Conservation (phyloP, 192 early-diverging fungal species). For the Powellomyces hirtus region DNA sequence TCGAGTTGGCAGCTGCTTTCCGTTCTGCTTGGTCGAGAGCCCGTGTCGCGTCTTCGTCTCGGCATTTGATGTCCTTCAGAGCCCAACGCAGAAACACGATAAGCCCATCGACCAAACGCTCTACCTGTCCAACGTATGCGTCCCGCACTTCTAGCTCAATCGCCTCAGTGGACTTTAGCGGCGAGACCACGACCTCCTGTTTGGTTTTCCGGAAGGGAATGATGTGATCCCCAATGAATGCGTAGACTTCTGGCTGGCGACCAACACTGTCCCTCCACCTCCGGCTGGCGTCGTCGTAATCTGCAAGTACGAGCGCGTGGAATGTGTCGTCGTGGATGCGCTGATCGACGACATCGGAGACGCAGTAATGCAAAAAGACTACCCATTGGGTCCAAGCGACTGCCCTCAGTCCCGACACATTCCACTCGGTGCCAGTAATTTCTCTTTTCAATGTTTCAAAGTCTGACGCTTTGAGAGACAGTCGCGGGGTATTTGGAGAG, state of each 20-base stretch:
- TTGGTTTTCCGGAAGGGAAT: slow-evolving; percentile 11
- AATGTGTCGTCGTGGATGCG: slow-evolving; percentile 1
- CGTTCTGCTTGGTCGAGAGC: slow-evolving; percentile 10
- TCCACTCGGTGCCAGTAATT: slow-evolving; percentile 2
- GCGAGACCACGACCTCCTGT: not conserved
- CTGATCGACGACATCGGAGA: not conserved
- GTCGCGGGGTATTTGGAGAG: not conserved
- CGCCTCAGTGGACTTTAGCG: not conserved
- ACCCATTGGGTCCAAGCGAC: slow-evolving; percentile 21
- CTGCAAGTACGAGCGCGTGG: not conserved
- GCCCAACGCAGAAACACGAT: slow-evolving; percentile 8
- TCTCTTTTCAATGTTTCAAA: not conserved
- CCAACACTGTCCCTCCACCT: slow-evolving; percentile 19
- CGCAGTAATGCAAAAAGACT: slow-evolving; percentile 2
- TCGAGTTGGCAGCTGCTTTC: not conserved
- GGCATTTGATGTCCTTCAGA: slow-evolving; percentile 23
- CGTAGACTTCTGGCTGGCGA: not conserved
- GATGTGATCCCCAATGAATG: slow-evolving; percentile 10
- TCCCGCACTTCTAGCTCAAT: slow-evolving; percentile 16
- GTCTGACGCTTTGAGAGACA: not conserved
- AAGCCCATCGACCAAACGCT: slow-evolving; percentile 7
- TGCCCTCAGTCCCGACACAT: slow-evolving; percentile 1
- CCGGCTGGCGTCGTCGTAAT: not conserved
- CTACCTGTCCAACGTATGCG: not conserved
- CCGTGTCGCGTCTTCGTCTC: slow-evolving; percentile 13